Conservation (phyloP, 257 asterid genomes). For the Misopates orontium region DNA sequence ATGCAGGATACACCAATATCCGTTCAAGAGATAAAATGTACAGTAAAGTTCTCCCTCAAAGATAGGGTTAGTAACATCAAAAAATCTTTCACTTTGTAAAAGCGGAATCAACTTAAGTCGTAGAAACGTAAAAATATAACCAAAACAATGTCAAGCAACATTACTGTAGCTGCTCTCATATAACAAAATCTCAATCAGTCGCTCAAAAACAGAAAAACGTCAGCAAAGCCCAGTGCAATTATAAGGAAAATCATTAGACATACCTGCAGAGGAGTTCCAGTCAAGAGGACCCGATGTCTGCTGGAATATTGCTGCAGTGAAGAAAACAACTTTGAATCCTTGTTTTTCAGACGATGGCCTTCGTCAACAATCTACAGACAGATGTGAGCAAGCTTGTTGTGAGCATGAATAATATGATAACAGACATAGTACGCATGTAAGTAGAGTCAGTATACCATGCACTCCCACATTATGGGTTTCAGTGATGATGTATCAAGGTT, state of each 20-base stretch:
- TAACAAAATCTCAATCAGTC: slow-evolving; percentile 8
- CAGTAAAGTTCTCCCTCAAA: slow-evolving; percentile 9
- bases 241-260: slow-evolving; percentile 24
- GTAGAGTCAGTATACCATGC: slow-evolving; percentile 65
- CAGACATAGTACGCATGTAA: slow-evolving; percentile 17
- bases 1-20: slow-evolving; percentile 14
- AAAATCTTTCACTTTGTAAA: slow-evolving; percentile 3
- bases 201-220: slow-evolving; percentile 17
- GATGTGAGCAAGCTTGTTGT: slow-evolving; percentile 26
- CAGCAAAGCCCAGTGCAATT: slow-evolving; percentile 19
- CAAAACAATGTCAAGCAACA: not conserved
- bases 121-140: not conserved
- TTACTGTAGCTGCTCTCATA: slow-evolving; percentile 4
- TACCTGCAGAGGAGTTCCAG: slow-evolving; percentile 99
- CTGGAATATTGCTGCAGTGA: slow-evolving; percentile 72
- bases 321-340: slow-evolving; percentile 90
- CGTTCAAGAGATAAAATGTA: slow-evolving; percentile 15
- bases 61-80: slow-evolving; percentile 12
- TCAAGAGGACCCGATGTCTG: slow-evolving; percentile 89
- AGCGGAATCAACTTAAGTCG: not conserved
- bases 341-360: slow-evolving; percentile 96
- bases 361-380: slow-evolving; percentile 90
- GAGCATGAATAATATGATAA: slow-evolving; percentile 29
- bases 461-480: slow-evolving; percentile 94
- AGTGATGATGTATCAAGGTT: slow-evolving; percentile 76